These are phyloP conservation scores for Crithidia bombi DNA, from an alignment of 208 protist species.

Conservation along the genomic window DNA sequence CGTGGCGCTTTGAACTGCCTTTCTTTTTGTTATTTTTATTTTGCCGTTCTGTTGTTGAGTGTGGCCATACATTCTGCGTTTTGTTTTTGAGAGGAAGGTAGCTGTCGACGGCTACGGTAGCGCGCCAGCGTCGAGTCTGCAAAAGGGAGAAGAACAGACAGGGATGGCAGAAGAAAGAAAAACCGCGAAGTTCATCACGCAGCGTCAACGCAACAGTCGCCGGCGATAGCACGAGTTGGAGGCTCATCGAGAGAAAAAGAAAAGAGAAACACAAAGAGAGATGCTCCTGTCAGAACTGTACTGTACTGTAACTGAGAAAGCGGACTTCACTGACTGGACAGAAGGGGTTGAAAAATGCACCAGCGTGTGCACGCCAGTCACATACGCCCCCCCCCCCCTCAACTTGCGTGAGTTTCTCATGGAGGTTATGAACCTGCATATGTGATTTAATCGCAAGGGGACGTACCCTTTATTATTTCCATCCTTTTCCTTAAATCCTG, in stretches of 20 bases:
- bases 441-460: no score
- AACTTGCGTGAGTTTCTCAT: neutral
- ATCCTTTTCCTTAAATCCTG: no score
- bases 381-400: neutral
- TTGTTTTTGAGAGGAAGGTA: neutral
- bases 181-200: constrained; percentile 2
- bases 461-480: no score
- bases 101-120: neutral
- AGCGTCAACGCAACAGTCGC: constrained; percentile 7
- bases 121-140: neutral
- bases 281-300: constrained; percentile 10
- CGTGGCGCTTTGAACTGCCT: no score
- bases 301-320: constrained; percentile 14
- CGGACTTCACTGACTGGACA: neutral
- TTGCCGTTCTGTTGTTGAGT: no score
- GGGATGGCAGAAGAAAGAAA: constrained; percentile 27
- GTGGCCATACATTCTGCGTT: no score
- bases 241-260: neutral
- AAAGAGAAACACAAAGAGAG: constrained; percentile 4
- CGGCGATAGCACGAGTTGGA: neutral
- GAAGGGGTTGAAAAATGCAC: neutral
- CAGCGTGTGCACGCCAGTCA: neutral
- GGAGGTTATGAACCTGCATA: no score
- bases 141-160: constrained; percentile 14
- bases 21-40: no score